These are phyloP conservation scores for Zangia roseola DNA, from an alignment of 768 basidiomycete genomes.

Conservation along the genomic window DNA sequence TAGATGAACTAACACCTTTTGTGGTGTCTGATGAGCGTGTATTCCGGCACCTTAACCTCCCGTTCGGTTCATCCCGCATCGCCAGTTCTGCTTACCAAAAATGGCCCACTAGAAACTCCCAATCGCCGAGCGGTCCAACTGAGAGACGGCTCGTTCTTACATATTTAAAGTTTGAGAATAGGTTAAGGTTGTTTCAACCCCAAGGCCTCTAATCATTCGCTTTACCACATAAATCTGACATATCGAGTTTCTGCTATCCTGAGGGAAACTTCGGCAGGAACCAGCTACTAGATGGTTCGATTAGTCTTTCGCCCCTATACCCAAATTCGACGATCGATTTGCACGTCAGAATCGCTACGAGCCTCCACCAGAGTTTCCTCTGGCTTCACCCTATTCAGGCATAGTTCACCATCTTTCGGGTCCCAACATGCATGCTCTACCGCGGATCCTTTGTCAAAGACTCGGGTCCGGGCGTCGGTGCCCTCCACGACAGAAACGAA, in stretches of 20 bases:
- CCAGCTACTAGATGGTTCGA: conserved; percentile 94
- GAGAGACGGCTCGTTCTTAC: conserved; percentile 55
- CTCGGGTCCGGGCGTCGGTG: conserved; percentile 75
- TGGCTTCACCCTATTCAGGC: conserved; percentile 89
- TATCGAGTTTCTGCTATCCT: conserved; percentile 64
- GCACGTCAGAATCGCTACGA: conserved; percentile 95
- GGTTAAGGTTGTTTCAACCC: conserved; percentile 87
- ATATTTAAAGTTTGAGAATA: conserved; percentile 73
- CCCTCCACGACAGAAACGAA: conserved; percentile 61
- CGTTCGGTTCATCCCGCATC: conserved; percentile 71
- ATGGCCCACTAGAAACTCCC: conserved; percentile 72
- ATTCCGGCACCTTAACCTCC: conserved; percentile 81
- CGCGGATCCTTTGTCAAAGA: conserved; percentile 70
- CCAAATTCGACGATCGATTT: conserved; percentile 95
- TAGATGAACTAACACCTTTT: conserved; percentile 85
- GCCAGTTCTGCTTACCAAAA: conserved; percentile 74
- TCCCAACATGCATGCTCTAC: conserved; percentile 84
- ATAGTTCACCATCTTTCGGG: conserved; percentile 92
- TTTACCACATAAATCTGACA: conserved; percentile 55
- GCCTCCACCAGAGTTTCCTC: conserved; percentile 96
- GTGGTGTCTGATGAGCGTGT: conserved; percentile 82
- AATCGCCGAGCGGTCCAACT: conserved; percentile 51
- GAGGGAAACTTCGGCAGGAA: conserved; percentile 90
- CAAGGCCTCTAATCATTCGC: conserved; percentile 92
- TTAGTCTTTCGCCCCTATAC: conserved; percentile 97